These are phyloP conservation scores for Colletotrichum sp. DNA, from an alignment of 2,329 filamentous ascomycete genomes.

Conservation along the genomic window DNA sequence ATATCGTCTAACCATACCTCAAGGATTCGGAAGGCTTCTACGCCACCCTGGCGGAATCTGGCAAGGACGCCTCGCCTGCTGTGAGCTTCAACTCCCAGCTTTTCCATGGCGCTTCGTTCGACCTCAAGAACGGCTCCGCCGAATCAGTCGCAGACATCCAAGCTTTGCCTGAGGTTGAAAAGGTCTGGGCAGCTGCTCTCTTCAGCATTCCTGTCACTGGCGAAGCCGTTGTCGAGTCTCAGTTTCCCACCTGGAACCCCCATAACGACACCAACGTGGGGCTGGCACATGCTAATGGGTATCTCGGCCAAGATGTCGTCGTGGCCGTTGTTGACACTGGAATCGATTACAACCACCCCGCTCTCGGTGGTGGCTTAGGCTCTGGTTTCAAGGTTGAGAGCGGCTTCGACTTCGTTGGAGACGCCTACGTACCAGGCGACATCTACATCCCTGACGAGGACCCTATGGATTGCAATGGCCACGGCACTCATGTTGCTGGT, in stretches of 20 bases:
- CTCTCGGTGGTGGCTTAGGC: slow-evolving; percentile 58
- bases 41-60: neutral
- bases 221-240: neutral
- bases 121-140: neutral
- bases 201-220: neutral
- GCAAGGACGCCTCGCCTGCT: neutral
- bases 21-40: slow-evolving; percentile 3
- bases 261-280: neutral
- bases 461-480: slow-evolving; percentile 39
- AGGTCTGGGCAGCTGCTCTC: neutral
- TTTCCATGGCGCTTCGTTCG: slow-evolving; percentile 15
- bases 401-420: slow-evolving; percentile 31
- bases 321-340: slow-evolving; percentile 34
- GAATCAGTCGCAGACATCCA: neutral
- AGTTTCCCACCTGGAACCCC: neutral
- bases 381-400: slow-evolving; percentile 49
- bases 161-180: neutral
- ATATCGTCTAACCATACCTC: neutral
- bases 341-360: slow-evolving; percentile 55
- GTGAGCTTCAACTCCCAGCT: slow-evolving; percentile 10
- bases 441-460: slow-evolving; percentile 38
- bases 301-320: neutral
- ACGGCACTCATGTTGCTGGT: neutral
- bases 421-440: slow-evolving; percentile 28
- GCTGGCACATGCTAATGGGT: neutral